phyloP scores from a whole-genome alignment of 2,329 filamentous ascomycete species.

The Penicillium italicum region DNA sequence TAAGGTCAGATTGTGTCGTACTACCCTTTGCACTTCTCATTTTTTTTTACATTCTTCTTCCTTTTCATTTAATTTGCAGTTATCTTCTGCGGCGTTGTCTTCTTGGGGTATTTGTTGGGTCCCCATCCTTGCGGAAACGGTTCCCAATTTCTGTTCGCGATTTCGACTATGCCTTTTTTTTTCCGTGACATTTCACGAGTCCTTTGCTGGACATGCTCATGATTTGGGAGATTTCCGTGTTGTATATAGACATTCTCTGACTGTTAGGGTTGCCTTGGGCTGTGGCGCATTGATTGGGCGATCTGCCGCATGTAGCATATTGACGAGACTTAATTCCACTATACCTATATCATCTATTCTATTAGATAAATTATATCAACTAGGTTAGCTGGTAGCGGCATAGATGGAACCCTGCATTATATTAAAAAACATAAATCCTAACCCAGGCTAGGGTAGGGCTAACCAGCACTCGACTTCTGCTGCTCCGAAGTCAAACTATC shows the following conservation, averaged over 20 bases:
- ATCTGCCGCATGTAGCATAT: conserved; percentile 28
- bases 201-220: conserved; percentile 21
- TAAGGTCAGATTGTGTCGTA: conserved; percentile 42
- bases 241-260: conserved; percentile 38
- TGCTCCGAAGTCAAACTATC: background rate
- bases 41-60: conserved; percentile 15
- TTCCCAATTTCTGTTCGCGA: background rate
- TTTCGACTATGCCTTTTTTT: conserved; percentile 13
- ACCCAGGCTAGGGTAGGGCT: background rate
- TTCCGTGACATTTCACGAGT: conserved; percentile 26
- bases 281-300: conserved; percentile 24
- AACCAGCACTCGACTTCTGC: background rate
- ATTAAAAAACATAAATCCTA: background rate
- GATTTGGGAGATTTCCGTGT: conserved; percentile 23
- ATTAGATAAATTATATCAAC: background rate
- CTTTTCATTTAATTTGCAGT: conserved; percentile 18
- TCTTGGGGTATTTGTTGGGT: conserved; percentile 1
- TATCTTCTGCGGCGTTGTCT: conserved; percentile 20
- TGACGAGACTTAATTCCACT: conserved; percentile 29
- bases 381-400: background rate
- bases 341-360: conserved; percentile 19
- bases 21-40: conserved; percentile 1
- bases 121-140: background rate
- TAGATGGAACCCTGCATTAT: background rate
- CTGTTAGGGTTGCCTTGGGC: conserved; percentile 22